Evolutionary conservation across 106 monocot species (phyloP).

Genomic region (Iris macrosiphon): DNA sequence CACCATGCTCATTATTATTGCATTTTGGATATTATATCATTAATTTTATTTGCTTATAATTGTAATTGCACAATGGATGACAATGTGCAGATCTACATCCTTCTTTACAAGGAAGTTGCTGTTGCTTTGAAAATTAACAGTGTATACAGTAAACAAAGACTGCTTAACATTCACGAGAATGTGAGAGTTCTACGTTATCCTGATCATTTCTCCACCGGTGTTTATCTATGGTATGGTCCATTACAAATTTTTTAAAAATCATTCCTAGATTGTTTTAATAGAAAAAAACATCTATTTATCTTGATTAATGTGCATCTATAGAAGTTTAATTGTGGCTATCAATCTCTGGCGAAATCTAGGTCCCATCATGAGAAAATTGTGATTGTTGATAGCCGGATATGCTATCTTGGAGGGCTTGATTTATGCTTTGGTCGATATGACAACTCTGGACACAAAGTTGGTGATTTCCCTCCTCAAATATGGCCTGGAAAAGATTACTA

Average conservation of each 20-base stretch:
- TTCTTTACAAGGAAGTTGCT: conserved; percentile 89
- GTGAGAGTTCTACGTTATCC: conserved; percentile 92
- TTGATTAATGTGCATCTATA: not conserved
- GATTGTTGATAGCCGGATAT: conserved; percentile 77
- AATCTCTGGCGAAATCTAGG: conserved; percentile 26
- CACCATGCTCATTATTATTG: too few species aligned
- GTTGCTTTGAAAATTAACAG: conserved; percentile 89
- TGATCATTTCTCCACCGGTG: conserved; percentile 85
- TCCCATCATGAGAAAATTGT: conserved; percentile 99
- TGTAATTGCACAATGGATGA: too few species aligned
- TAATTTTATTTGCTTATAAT: too few species aligned
- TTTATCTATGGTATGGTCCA: conserved; percentile 73
- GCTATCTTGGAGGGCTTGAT: conserved; percentile 88
- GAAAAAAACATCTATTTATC: not conserved
- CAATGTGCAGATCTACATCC: conserved; percentile 85
- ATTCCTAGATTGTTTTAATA: conserved; percentile 3
- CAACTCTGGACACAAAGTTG: conserved; percentile 58
- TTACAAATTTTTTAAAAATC: not conserved
- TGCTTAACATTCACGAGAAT: conserved; percentile 86
- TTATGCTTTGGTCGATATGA: conserved; percentile 97
- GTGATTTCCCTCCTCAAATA: conserved; percentile 49
- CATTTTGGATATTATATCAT: not conserved
- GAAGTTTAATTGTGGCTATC: not conserved
- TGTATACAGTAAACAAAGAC: conserved; percentile 59
- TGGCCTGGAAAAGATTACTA: conserved; percentile 99